Percentiles rank a stretch among this genome's conserved stretches.
Evolutionary conservation across 495 filamentous ascomycete genomes (phyloP).

Genomic region (Neurospora sp.): DNA sequence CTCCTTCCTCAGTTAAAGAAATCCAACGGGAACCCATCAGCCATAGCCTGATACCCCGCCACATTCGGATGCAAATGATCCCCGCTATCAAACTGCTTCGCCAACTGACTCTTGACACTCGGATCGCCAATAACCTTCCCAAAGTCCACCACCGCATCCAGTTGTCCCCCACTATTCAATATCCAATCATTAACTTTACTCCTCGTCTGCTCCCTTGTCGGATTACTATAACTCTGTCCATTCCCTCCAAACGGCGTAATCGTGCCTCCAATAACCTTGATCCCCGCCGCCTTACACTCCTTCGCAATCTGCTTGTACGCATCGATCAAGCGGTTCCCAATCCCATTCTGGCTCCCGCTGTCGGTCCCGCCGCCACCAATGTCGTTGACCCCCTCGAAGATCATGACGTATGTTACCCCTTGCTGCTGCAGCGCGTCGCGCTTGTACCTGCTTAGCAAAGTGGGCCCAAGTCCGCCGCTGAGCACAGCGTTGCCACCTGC

Average conservation of each 20-base stretch:
- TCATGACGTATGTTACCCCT: constrained; percentile 50
- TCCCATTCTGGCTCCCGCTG: constrained; percentile 33
- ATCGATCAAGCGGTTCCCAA: constrained; percentile 42
- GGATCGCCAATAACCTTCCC: constrained; percentile 46
- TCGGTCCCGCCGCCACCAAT: constrained; percentile 43
- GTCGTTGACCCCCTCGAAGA: constrained; percentile 71
- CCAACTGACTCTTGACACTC: constrained; percentile 31
- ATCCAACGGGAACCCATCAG: constrained; percentile 47
- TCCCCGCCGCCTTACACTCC: constrained; percentile 45
- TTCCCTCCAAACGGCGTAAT: constrained; percentile 55
- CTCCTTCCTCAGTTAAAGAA: constrained; percentile 30
- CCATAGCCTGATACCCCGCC: constrained; percentile 53
- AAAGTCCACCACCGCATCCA: constrained; percentile 58
- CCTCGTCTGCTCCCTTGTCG: constrained; percentile 46
- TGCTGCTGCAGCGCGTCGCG: constrained; percentile 50
- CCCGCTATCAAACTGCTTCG: constrained; percentile 48
- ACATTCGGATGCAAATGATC: constrained; percentile 64
- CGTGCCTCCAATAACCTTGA: constrained; percentile 52
- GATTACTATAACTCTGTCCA: constrained; percentile 42
- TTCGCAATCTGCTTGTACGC: constrained; percentile 49
- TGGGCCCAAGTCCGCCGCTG: constrained; percentile 51
- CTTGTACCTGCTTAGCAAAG: constrained; percentile 48
- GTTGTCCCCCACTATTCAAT: constrained; percentile 37
- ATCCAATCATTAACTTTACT: constrained; percentile 57
- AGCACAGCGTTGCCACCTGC: constrained; percentile 63